Conservation (phyloP, 345 rosid species). For the Pelargonium nanum region DNA sequence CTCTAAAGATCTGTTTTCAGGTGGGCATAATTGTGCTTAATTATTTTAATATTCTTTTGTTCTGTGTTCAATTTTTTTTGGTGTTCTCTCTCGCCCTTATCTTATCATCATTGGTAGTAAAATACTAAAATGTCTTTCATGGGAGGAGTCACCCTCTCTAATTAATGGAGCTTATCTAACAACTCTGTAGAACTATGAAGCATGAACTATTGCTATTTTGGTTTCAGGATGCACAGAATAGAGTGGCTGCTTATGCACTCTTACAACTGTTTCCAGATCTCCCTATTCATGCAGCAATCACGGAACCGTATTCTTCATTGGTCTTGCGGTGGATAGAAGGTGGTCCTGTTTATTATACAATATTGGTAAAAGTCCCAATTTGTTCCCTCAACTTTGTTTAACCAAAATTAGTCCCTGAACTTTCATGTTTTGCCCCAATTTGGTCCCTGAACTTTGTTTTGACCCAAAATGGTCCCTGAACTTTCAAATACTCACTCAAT, state of each 20-base stretch:
- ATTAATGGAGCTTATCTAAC: background rate
- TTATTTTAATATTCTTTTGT: too few relatives aligned
- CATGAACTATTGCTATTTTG: constrained; percentile 9
- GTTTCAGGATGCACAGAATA: constrained; percentile 83
- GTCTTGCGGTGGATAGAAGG: constrained; percentile 73
- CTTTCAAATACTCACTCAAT: too few relatives aligned
- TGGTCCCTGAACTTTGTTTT: too few relatives aligned
- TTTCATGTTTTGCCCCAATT: too few relatives aligned
- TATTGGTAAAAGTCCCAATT: too few relatives aligned
- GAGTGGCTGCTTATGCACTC: constrained; percentile 74
- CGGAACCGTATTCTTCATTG: constrained; percentile 68
- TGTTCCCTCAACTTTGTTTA: too few relatives aligned
- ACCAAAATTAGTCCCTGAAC: too few relatives aligned
- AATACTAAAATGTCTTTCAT: background rate
- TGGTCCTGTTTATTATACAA: constrained; percentile 17
- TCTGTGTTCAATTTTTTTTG: too few relatives aligned
- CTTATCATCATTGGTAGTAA: background rate
- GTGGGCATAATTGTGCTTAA: too few relatives aligned
- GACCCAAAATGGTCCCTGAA: too few relatives aligned
- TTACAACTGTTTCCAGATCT: constrained; percentile 62
- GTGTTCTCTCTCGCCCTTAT: background rate
- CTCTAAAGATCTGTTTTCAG: too few relatives aligned
- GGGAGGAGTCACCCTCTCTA: background rate
- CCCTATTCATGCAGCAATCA: constrained; percentile 59
- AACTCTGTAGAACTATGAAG: background rate